Base-by-base conservation (phyloP, 257 asterid species). In the Ilex aquifolium region DNA sequence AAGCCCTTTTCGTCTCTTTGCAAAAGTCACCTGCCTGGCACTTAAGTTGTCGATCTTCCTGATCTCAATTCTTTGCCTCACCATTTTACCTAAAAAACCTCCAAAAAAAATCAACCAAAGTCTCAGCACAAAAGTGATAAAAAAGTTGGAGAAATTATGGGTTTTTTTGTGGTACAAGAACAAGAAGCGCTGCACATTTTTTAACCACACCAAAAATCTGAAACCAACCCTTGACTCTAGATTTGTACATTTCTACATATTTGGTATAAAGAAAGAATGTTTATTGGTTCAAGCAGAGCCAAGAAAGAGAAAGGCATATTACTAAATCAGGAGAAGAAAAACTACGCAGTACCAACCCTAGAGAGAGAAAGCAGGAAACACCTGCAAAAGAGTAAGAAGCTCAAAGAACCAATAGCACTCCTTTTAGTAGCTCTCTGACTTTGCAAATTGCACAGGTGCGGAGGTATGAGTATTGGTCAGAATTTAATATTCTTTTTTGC, bases 1-100 rank as follows among this genome's bases (percentile, higher is more conserved):
- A 78, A 88, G 88, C 73, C 96, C 96, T 82, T 86, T 85, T 77
- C 95, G 82, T 72, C 96, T 71, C 83, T 88, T 88, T 2, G 96
- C 82, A 32, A 85, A 88, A 0, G 95, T 88, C 57, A 88, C 96
- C 48, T 88, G 96, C 49, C 96, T 79, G 5, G 95, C 79, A 0
- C 92, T 72, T 73, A 88, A 63, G 80, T 82, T 84, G 42, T 88
- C 95, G 14, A 88, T 88, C 82, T 82, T 88, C 85, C 84, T 86
- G 67, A 88, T 88, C 83, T 86, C 74, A 46, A 88, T 88, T 73
- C 77, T 88, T 58, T 82, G 90, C 65, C 95, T 79, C 79, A 88
- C 96, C 95, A 88, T 86, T 71, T 31, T 44, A 57, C 16, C 52
- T 11, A 0, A 46, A 11, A 10, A 46, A 46, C 6, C 6, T 11